Evolutionary conservation across 2,329 filamentous ascomycete genomes (phyloP), one percentile per base, ranked within the genome.

Genomic region (Xylariaceae sp.): DNA sequence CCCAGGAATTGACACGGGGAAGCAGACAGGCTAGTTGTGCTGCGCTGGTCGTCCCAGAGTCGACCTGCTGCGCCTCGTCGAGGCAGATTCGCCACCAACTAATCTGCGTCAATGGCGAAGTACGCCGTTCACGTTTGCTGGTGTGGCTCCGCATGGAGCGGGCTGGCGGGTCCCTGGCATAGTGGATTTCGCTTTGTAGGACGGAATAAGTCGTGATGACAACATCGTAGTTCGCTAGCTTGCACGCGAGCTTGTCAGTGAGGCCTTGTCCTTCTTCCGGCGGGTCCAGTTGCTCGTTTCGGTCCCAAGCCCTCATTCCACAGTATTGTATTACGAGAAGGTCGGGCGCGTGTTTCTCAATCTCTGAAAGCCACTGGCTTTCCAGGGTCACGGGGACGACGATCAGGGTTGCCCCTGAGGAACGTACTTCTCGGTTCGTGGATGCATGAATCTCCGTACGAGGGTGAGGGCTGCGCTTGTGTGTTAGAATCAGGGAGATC

Each of bases 41-140:
- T 31, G 92, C 89, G 62, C 89, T 86, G 63, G 84, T 91, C 3
- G 95, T 85, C 35, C 91, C 90, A 61, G 83, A 92, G 68, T 97
- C 92, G 42, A 97, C 85, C 87, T 96, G 95, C 66, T 99, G 94
- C 0, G 92, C 85, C 74, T 86, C 91, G 55, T 88, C 85, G 1
- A 88, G 76, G 51, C 84, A 85, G 1, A 95, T 82, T 42, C 92
- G 80, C 90, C 91, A 96, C 91, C 90, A 97, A 1, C 79, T 83
- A 19, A 96, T 82, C 61, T 88, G 81, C 7, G 91, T 84, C 5
- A 97, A 75, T 0, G 91, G 91, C 3, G 89, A 94, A 50, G 78
- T 85, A 2, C 80, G 78, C 31, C 85, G 79, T 56, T 84, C 76
- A 53, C 88, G 86, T 53, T 62, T 85, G 83, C 52, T 37, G 5